Base-by-base conservation (phyloP, 2,329 filamentous ascomycete species). In the Penicillium digitatum region DNA sequence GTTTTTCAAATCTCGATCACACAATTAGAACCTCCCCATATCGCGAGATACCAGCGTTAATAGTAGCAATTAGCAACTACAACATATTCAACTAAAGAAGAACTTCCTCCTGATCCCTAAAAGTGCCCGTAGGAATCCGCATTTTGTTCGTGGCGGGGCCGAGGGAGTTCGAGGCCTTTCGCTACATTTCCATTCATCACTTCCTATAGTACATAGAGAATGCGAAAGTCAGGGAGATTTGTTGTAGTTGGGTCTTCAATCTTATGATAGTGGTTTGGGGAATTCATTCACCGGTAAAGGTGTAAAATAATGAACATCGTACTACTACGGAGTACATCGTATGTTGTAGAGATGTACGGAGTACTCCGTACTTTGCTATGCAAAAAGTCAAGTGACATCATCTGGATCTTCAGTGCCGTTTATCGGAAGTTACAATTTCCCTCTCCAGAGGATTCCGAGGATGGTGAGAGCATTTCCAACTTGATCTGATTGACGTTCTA, bases 61-160 rank as follows among this genome's bases (percentile, higher is more conserved):
- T 18, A 29, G n/a, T 24, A 22, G 34, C 32, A 18, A n/a, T 14
- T n/a, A n/a, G n/a, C n/a, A n/a, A n/a, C n/a, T n/a, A n/a, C n/a
- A n/a, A n/a, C n/a, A n/a, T n/a, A n/a, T n/a, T n/a, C n/a, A 20
- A 8, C 35, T 24, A 16, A 8, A 31, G 7, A 26, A 43, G 3
- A 14, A 20, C 20, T 40, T 14, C 22, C 37, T n/a, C 37, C 37
- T 5, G 5, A 14, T 31, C 42, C 27, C 14, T 11, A 26, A n/a
- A 46, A 26, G 18, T n/a, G 55, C 24, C 31, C 26, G 8, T 39
- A 58, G 43, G 43, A 29, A 39, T 52, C 63, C 63, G 63, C 57
- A 56, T 58, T 58, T 61, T 64, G 60, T 62, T 64, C 63, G 63
- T 63, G 50, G 60, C 60, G 60, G 60, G 47, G 56, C 62, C 62